Evolutionary conservation across 768 basidiomycete genomes (phyloP), one percentile per base, ranked within the genome.

Genomic region (Erythrobasidium yunnanense): DNA sequence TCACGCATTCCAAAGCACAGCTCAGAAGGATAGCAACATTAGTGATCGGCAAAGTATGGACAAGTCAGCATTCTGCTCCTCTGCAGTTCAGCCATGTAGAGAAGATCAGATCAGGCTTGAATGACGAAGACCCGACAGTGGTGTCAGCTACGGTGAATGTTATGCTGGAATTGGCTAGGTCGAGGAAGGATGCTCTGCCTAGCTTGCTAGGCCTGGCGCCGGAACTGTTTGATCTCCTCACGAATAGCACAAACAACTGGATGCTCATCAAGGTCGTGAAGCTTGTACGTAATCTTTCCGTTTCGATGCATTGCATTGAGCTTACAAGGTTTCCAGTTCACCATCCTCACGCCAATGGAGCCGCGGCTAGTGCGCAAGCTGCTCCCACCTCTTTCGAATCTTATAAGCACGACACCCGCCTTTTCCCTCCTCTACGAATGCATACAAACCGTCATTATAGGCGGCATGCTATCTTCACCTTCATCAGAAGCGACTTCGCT

Each of bases 221-320:
- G 8, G 87, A 88, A 71, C 76, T 97, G 58, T 99, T 97, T 76
- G 89, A 88, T 72, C 81, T 97, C 11, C 78, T 99, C 66, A 95
- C 90, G 0, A 90, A 86, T 1, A 90, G 90, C 11, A 87, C 88
- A 8, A 97, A 99, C 76, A 99, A 99, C 72, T 99, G 95, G 95
- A 93, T 97, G 89, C 81, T 99, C 66, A 99, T 99, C 76, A 99
- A 99, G 78, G 86, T 97, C 58, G 85, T 97, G 75, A 99, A 99
- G 78, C 77, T 97, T 76, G 93, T 91, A 76, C 72, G 81, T 73
- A 66, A 46, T 22, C 13, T 22, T 11, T 52, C 18, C 15, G 30
- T 52, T n/a, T n/a, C 50, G 50, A 52, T n/a, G 11, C 15, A 11
- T n/a, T n/a, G n/a, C n/a, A n/a, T n/a, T n/a, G n/a, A n/a, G n/a